Conservation (phyloP, 257 asterid species). For the Solanum clarkiae region DNA sequence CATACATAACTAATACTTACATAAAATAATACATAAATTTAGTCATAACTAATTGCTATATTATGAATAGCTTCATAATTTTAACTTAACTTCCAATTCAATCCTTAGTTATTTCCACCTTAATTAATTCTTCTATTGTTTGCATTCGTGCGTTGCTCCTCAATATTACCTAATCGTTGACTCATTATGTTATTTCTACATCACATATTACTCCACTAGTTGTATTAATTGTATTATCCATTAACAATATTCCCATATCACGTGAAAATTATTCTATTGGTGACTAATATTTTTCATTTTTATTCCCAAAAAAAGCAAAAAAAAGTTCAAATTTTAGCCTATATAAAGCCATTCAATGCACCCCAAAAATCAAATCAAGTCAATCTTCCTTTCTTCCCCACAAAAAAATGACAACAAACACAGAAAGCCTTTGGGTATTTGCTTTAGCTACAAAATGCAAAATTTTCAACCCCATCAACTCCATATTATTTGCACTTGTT, state of each 20-base stretch:
- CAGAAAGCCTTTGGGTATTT: conserved; percentile 53
- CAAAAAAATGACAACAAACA: conserved; percentile 5
- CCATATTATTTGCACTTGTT: conserved; percentile 14
- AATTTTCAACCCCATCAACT: conserved; percentile 15
- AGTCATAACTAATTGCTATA: too few species aligned
- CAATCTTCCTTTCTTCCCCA: background rate
- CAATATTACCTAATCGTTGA: background rate
- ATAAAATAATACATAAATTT: too few species aligned
- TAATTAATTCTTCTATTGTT: background rate
- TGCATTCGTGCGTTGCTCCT: background rate
- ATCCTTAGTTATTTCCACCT: background rate
- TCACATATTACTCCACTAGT: background rate
- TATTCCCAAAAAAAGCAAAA: background rate
- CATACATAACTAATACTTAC: too few species aligned
- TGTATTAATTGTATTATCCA: background rate
- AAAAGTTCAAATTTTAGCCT: background rate
- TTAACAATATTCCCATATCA: background rate
- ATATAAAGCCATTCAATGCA: background rate
- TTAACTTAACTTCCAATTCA: too few species aligned
- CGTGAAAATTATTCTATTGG: background rate
- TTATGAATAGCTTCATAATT: too few species aligned
- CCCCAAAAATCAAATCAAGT: background rate
- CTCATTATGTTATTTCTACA: background rate
- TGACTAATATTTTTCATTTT: background rate
- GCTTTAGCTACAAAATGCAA: conserved; percentile 44